Conservation (phyloP, 805 yeast species). For the Ogataea naganishii region DNA sequence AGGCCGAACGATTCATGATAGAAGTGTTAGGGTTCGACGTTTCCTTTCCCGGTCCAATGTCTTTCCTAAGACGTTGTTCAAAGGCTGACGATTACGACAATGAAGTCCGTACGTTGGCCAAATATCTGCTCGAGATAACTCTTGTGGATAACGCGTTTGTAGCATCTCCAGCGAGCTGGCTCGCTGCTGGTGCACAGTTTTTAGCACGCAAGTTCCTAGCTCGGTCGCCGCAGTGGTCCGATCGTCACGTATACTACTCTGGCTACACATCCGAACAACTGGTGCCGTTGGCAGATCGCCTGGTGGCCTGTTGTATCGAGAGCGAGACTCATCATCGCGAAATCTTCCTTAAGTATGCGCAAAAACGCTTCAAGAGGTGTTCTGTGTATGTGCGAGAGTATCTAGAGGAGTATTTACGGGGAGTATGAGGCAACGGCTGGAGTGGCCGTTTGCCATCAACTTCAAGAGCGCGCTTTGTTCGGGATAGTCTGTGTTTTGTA, state of each 20-base stretch:
- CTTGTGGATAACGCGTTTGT: slow-evolving; percentile 68
- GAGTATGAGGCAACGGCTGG: too few relatives aligned
- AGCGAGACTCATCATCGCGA: slow-evolving; percentile 64
- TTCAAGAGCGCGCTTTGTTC: too few relatives aligned
- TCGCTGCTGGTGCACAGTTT: slow-evolving; percentile 82
- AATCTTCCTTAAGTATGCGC: slow-evolving; percentile 83
- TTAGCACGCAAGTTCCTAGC: slow-evolving; percentile 67
- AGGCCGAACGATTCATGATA: slow-evolving; percentile 74
- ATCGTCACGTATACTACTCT: slow-evolving; percentile 79
- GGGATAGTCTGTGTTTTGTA: too few relatives aligned
- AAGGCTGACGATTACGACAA: slow-evolving; percentile 87
- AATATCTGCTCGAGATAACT: slow-evolving; percentile 72
- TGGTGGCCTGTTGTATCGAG: slow-evolving; percentile 60
- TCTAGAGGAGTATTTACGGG: too few relatives aligned
- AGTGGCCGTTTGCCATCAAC: too few relatives aligned
- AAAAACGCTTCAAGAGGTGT: slow-evolving; percentile 73
- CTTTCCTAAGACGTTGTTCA: slow-evolving; percentile 78
- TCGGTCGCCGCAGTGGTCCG: slow-evolving; percentile 61
- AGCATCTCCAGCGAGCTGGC: slow-evolving; percentile 61
- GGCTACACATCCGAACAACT: slow-evolving; percentile 87
- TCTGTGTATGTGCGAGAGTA: slow-evolving; percentile 74
- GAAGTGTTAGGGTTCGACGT: slow-evolving; percentile 66
- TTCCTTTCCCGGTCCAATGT: slow-evolving; percentile 85
- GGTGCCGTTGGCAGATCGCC: slow-evolving; percentile 63
- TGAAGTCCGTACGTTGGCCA: slow-evolving; percentile 76